Base-by-base conservation (phyloP, 331 rosid species). In the Erythrophleum ivorense region DNA sequence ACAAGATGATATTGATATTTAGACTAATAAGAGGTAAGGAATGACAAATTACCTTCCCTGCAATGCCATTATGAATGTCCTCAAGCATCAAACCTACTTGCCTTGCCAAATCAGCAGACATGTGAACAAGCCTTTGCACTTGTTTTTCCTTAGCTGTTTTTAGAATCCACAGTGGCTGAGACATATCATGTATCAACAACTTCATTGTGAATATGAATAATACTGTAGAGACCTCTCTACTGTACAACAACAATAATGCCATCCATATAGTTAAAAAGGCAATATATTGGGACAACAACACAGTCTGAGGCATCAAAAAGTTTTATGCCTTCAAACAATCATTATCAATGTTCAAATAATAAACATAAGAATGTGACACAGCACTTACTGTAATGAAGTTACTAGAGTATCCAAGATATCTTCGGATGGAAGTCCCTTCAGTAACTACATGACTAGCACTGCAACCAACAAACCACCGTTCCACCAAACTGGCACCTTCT, bases 151-250 rank as follows among this genome's bases (percentile, higher is more conserved):
- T 87, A 33, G 92, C 97, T 77, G 98, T 92, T 88, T 96, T 94
- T 87, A 96, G 89, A 85, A 94, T 86, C 99, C 99, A 96, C 12
- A 89, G 92, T 60, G 98, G 99, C 99, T 94, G 98, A 81, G 82
- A 84, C 80, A 89, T 75, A 84, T 69, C 84, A 82, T 83, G 84
- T 53, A 77, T 77, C 78, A 83, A 87, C 9, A 89, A 78, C 65
- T 75, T 82, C 80, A 87, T 48, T 29, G 57, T 74, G 73, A 49
- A 74, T 29, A 66, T 68, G 71, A 81, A 49, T 73, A 85, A 54
- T 46, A 77, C 48, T 16, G 54, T 36, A 80, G 16, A 85, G 34
- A 67, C 78, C 66, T 53, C 80, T 7, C 33, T 57, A 79, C 40
- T 24, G 80, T 78, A 71, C 10, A 69, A 62, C 31, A 82, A 3